These are phyloP conservation scores for Wickerhamomyces xylosicus DNA, from an alignment of 805 yeast genomes.

Conservation along the genomic window DNA sequence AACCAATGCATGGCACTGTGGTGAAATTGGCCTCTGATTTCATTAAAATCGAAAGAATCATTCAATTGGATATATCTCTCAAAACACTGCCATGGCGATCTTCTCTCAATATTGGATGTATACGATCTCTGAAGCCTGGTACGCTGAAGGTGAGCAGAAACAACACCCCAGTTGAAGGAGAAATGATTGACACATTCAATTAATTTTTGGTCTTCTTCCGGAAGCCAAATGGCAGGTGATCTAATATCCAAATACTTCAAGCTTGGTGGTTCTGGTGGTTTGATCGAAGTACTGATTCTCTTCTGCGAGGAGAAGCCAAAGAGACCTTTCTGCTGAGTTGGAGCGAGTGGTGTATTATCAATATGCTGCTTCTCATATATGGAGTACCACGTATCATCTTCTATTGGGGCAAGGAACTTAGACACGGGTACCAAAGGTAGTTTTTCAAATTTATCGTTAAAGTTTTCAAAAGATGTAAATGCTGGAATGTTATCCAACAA, in stretches of 20 bases:
- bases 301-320: slow-evolving; percentile 35
- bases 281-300: slow-evolving; percentile 45
- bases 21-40: slow-evolving; percentile 81
- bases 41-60: slow-evolving; percentile 77
- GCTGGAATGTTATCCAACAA: slow-evolving; percentile 24
- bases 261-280: slow-evolving; percentile 90
- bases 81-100: slow-evolving; percentile 99
- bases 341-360: slow-evolving; percentile 26
- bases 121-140: slow-evolving; percentile 55
- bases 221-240: slow-evolving; percentile 93
- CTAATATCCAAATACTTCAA: slow-evolving; percentile 70
- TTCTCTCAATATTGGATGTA: slow-evolving; percentile 80
- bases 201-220: slow-evolving; percentile 79
- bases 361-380: slow-evolving; percentile 39
- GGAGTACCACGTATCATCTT: slow-evolving; percentile 56
- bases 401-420: slow-evolving; percentile 52
- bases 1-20: slow-evolving; percentile 83
- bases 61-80: slow-evolving; percentile 90
- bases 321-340: slow-evolving; percentile 44
- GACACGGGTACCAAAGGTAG: slow-evolving; percentile 47
- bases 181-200: slow-evolving; percentile 77
- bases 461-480: slow-evolving; percentile 19
- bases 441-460: slow-evolving; percentile 20
- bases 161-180: slow-evolving; percentile 88
- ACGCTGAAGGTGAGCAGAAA: slow-evolving; percentile 69